Evolutionary conservation across 768 basidiomycete species (phyloP), one percentile per base, ranked within the genome.

Genomic region (Antrodiella citrinella): DNA sequence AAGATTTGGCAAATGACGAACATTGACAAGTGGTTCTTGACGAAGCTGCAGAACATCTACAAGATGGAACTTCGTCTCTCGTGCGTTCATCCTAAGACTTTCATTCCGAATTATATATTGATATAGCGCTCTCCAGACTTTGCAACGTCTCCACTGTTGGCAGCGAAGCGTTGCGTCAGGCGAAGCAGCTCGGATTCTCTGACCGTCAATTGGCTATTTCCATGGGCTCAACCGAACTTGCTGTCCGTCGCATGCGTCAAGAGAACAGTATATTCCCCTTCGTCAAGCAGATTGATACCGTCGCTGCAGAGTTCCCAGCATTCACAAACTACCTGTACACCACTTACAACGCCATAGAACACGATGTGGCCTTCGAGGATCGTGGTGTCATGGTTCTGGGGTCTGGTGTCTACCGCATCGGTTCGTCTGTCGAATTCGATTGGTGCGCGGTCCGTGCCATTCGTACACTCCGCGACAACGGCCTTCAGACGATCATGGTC

Each of bases 381-480:
- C 78, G 86, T 51, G 96, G 95, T 55, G 84, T 98, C 53, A 95
- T 98, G 81, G 96, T 98, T 2, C 77, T 98, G 39, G 96, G 96
- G 25, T 98, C 95, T 12, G 96, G 96, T 51, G 95, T 97, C 2
- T 99, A 99, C 69, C 86, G 96, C 48, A 99, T 99, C 57, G 95
- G 96, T 15, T 98, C 95, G 2, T 97, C 94, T 3, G 95, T 99
- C 67, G 95, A 99, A 71, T 98, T 99, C 69, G 95, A 98, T 65
- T 99, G 95, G 95, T 98, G 95, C 67, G 96, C 95, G 13, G 95
- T 99, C 48, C 86, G 94, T 45, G 92, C 94, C 25, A 98, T 98
- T 64, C 75, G 95, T 58, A 98, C 96, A 0, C 75, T 99, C 23
- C 91, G 94, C 56, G 89, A 95, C n/a, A 84, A 89, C 61, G 93